A percentile compares a stretch with the other conserved stretches of the same genome.
Conservation (phyloP, 78 protist genomes). For the Trichosphaerium sp. region DNA sequence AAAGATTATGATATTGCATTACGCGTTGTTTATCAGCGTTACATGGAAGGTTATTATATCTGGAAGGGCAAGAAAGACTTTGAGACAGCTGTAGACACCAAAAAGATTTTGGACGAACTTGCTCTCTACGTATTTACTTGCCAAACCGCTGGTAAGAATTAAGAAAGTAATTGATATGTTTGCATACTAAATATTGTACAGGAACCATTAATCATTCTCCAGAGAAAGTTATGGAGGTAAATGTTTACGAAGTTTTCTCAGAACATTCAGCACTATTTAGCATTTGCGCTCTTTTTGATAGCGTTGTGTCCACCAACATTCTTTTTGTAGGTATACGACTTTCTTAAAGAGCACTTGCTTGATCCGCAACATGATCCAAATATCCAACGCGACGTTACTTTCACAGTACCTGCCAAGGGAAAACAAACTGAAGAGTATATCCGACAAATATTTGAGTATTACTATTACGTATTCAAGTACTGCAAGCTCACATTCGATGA, state of each 20-base stretch:
- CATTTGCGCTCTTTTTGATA: no score
- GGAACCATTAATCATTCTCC: slow-evolving; percentile 17
- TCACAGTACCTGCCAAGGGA: no score
- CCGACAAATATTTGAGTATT: background rate
- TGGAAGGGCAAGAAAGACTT: background rate
- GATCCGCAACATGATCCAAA: no score
- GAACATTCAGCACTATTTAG: no score
- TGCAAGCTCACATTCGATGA: slow-evolving; percentile 9
- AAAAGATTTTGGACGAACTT: background rate
- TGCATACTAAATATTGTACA: slow-evolving; percentile 2
- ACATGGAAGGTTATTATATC: slow-evolving; percentile 7
- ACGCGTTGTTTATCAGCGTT: slow-evolving; percentile 8
- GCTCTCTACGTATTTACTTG: background rate
- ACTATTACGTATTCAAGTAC: background rate
- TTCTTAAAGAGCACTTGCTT: no score
- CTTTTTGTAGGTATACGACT: no score
- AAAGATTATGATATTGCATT: no score
- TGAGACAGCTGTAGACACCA: background rate
- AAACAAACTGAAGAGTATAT: no score
- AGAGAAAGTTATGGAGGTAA: slow-evolving; percentile 4
- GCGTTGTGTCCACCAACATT: no score
- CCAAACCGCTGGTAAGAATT: no score
- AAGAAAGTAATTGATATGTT: no score
- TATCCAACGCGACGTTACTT: no score
- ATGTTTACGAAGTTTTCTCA: background rate